Evolutionary conservation across 1,139 yeast species (phyloP), one percentile per base, ranked within the genome.

Genomic region (Yamadazyma diospyri): DNA sequence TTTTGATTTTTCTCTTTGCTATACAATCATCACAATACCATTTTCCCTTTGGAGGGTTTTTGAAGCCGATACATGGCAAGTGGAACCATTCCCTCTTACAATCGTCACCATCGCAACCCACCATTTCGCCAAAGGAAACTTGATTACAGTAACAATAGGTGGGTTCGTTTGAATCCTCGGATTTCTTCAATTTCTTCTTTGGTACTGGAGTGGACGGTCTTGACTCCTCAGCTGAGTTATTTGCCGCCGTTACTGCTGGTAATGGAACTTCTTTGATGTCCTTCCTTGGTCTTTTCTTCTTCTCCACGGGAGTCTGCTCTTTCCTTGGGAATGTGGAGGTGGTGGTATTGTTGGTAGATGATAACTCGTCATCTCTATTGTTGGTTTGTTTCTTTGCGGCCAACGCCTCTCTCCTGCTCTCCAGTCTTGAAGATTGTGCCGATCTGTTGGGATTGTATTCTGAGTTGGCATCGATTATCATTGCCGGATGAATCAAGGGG

Each of bases 11-110:
- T 45, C 60, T 65, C 61, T 61, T 71, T 20, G 47, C 50, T 39
- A 59, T 60, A 60, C 98, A 92, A 45, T 88, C 97, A 46, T 88
- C 94, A 59, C 98, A 92, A 51, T 81, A 92, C 98, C 98, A 92
- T 50, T 87, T 87, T 4, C 97, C 98, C 59, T 82, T 85, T 5
- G 98, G 98, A 7, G 94, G 81, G 35, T 88, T 84, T 32, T 79
- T 78, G 45, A 89, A 73, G 2, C 97, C 97, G 32, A 88, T 89
- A 59, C 98, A 92, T 12, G 96, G 96, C 51, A 89, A 69, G 61
- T 92, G 98, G 65, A 92, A 92, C 98, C 98, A 92, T 58, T 92
- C 97, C 35, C 89, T 71, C 54, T 82, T 82, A 62, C 98, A 92
- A 42, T 82, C 80, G 30, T 84, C 92, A 3, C 96, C 96, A 53